A percentile compares a stretch with the other conserved stretches of the same genome.
Conservation (phyloP, 306 rosid genomes). For the Castanopsis chinensis region DNA sequence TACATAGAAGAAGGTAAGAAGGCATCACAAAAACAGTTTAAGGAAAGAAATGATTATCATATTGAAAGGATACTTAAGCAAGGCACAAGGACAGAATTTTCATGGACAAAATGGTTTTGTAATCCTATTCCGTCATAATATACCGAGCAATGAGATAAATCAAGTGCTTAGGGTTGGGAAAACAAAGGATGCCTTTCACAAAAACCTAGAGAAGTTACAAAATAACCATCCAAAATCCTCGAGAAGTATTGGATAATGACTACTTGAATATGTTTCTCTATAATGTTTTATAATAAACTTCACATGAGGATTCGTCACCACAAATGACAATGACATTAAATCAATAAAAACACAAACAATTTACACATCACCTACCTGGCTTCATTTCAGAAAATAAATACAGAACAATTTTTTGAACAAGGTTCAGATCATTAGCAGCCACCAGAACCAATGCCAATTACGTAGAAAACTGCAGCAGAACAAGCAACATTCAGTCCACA, state of each 20-base stretch:
- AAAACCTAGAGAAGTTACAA: background rate
- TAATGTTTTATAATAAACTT: background rate
- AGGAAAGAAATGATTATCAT: too few species aligned
- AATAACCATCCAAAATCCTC: too few species aligned
- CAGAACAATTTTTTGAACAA: background rate
- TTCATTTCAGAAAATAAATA: background rate
- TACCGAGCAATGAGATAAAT: background rate
- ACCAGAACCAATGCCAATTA: background rate
- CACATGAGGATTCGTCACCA: background rate
- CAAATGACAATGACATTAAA: background rate
- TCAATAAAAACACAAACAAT: background rate
- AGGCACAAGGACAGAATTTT: background rate
- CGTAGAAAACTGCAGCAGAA: background rate
- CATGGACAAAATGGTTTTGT: background rate
- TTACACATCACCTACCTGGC: background rate
- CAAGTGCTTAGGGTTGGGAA: background rate
- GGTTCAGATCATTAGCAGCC: background rate
- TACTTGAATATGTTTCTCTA: background rate
- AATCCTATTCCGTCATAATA: background rate
- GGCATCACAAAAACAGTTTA: too few species aligned
- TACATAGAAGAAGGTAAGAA: too few species aligned
- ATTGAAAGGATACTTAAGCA: background rate
- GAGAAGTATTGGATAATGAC: background rate
- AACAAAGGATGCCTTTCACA: background rate
- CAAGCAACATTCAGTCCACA: constrained; percentile 34